Evolutionary conservation across 805 yeast species (phyloP).

Genomic region (Starmerella stellata): DNA sequence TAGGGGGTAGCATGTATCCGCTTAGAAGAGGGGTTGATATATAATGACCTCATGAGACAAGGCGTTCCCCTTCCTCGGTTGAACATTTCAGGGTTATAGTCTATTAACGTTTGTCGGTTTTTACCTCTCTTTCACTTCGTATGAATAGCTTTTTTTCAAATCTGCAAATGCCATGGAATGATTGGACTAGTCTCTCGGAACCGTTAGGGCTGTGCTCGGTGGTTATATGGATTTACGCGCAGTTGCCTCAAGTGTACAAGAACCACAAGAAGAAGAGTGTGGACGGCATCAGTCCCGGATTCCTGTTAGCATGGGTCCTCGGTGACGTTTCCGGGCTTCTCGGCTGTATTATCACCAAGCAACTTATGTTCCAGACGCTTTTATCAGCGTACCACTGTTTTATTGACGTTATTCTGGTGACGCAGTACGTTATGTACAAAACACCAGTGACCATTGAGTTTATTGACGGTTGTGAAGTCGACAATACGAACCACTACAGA

Average conservation of each 20-base stretch:
- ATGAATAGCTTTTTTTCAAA: no score
- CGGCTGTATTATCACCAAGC: constrained; percentile 64
- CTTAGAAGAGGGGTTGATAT: no score
- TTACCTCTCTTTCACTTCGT: no score
- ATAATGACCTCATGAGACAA: no score
- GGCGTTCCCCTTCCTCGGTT: no score
- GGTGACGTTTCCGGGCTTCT: constrained; percentile 43
- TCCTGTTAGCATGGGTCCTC: constrained; percentile 43
- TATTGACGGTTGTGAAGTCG: constrained; percentile 4
- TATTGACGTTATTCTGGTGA: constrained; percentile 48
- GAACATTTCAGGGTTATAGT: no score
- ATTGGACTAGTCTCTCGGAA: no score
- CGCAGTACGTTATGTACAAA: constrained; percentile 54
- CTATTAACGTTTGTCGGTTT: no score
- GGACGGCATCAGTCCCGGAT: constrained; percentile 46
- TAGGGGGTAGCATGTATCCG: no score
- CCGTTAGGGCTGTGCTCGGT: constrained; percentile 28
- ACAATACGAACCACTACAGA: constrained; percentile 7
- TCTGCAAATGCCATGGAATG: no score
- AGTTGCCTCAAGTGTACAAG: constrained; percentile 47
- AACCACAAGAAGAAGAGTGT: constrained; percentile 44
- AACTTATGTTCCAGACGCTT: constrained; percentile 61
- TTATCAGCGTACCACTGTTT: constrained; percentile 55
- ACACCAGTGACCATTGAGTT: neutral
- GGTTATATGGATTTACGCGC: constrained; percentile 55